A percentile compares a stretch with the other conserved stretches of the same genome.
Evolutionary conservation across 768 basidiomycete species (phyloP).

Genomic region (Mycena vitilis): DNA sequence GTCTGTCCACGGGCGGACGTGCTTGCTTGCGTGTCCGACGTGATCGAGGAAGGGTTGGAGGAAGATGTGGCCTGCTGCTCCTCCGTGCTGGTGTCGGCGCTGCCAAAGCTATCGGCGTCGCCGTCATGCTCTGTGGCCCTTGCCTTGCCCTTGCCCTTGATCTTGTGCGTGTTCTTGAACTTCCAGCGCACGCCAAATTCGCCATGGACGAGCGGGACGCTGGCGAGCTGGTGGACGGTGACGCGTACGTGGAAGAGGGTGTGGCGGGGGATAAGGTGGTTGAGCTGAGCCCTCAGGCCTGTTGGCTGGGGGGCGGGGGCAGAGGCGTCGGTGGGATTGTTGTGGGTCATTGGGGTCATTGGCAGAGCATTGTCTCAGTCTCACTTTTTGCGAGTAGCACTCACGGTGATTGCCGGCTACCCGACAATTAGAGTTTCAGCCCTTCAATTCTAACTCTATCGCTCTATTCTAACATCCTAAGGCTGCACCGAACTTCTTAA

Average conservation of each 20-base stretch:
- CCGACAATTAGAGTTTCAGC: too few species aligned
- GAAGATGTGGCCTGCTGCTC: conserved; percentile 4
- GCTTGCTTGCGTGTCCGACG: conserved; percentile 19
- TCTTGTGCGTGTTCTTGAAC: conserved; percentile 64
- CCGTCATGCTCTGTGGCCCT: conserved; percentile 25
- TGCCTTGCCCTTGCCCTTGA: conserved; percentile 44
- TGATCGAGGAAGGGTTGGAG: conserved; percentile 9
- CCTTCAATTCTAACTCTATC: background rate
- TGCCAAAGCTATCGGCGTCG: conserved; percentile 23
- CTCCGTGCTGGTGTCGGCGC: conserved; percentile 27
- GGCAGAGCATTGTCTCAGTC: background rate
- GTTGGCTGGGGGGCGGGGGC: conserved; percentile 9
- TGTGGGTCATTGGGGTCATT: conserved; percentile 17
- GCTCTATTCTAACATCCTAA: conserved; percentile 41
- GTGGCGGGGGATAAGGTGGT: conserved; percentile 72
- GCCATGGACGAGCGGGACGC: conserved; percentile 78
- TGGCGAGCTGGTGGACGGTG: conserved; percentile 75
- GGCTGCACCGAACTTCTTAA: conserved; percentile 64
- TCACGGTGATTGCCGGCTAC: too few species aligned
- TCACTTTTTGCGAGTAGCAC: too few species aligned
- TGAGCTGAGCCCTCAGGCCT: conserved; percentile 64
- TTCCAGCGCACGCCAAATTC: conserved; percentile 81
- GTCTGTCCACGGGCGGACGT: conserved; percentile 71
- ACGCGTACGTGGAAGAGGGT: conserved; percentile 73
- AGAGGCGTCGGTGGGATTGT: background rate